Conservation (phyloP, 148 eudicot species). For the Persicaria maculosa region DNA sequence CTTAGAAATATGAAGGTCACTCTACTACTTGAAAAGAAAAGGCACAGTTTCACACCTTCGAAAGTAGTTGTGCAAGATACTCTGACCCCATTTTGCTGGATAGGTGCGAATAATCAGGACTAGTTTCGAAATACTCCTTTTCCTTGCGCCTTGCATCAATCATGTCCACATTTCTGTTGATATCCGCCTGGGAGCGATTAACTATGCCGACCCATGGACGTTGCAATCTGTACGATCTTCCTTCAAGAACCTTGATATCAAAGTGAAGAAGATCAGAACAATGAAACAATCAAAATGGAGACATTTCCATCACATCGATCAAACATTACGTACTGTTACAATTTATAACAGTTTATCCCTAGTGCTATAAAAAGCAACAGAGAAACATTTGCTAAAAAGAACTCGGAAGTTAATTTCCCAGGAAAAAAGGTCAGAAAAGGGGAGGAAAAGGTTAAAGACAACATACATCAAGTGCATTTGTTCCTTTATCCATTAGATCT, state of each 20-base stretch:
- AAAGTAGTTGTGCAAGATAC: slow-evolving; percentile 74
- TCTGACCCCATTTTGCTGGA: slow-evolving; percentile 77
- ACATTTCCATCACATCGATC: not conserved
- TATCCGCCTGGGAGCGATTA: slow-evolving; percentile 78
- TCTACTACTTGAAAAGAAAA: not conserved
- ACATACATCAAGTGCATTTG: slow-evolving; percentile 89
- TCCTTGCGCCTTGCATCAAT: slow-evolving; percentile 62
- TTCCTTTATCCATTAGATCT: slow-evolving; percentile 99
- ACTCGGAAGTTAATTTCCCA: not conserved
- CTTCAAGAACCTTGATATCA: slow-evolving; percentile 59
- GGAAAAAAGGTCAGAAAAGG: not conserved
- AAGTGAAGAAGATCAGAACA: not conserved
- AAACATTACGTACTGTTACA: not conserved
- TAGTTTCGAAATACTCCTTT: slow-evolving; percentile 61
- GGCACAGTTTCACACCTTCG: slow-evolving; percentile 30
- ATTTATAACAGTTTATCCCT: not conserved
- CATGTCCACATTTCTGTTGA: slow-evolving; percentile 68
- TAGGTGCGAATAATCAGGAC: slow-evolving; percentile 71
- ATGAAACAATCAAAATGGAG: not conserved
- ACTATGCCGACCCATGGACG: slow-evolving; percentile 81
- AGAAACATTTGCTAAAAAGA: not conserved
- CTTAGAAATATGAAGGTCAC: not conserved
- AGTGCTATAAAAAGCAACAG: not conserved
- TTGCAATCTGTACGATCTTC: slow-evolving; percentile 61
- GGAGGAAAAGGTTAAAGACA: slow-evolving; percentile 1